These are phyloP conservation scores for Talaromyces adpressus DNA, from an alignment of 495 filamentous ascomycete species.

Conservation along the genomic window DNA sequence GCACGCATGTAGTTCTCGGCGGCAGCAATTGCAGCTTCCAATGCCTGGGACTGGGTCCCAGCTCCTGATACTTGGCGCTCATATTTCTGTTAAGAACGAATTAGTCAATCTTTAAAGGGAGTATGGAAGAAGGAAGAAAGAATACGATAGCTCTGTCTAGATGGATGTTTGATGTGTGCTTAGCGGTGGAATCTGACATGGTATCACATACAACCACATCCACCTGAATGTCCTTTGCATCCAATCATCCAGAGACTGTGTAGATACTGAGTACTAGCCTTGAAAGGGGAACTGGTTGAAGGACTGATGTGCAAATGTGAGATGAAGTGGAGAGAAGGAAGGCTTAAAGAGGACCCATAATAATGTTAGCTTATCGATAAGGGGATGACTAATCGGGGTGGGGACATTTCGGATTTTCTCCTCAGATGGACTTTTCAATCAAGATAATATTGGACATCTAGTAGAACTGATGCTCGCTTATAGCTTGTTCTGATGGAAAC, in stretches of 20 bases:
- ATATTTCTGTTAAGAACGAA: conserved; percentile 42
- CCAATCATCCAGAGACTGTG: background rate
- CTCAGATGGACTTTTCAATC: background rate
- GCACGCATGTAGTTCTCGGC: conserved; percentile 76
- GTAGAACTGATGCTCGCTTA: background rate
- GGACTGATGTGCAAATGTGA: background rate
- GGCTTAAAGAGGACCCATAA: background rate
- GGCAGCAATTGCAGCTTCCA: conserved; percentile 65
- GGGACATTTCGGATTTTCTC: background rate
- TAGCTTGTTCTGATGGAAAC: background rate
- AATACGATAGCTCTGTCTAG: conserved; percentile 7
- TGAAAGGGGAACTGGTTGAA: background rate
- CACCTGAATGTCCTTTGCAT: background rate
- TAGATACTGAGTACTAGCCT: background rate
- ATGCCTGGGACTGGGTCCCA: conserved; percentile 56
- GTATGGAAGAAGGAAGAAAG: background rate
- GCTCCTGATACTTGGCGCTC: conserved; percentile 49
- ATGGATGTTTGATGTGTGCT: background rate
- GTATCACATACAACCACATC: background rate
- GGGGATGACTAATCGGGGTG: background rate
- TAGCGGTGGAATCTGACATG: background rate
- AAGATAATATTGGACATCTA: background rate
- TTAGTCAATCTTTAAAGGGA: conserved; percentile 11
- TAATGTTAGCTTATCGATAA: background rate
- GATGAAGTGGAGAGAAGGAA: background rate